These are phyloP conservation scores for Xylariomycetidae sp. DNA, from an alignment of 2,329 filamentous ascomycete genomes.

Conservation along the genomic window DNA sequence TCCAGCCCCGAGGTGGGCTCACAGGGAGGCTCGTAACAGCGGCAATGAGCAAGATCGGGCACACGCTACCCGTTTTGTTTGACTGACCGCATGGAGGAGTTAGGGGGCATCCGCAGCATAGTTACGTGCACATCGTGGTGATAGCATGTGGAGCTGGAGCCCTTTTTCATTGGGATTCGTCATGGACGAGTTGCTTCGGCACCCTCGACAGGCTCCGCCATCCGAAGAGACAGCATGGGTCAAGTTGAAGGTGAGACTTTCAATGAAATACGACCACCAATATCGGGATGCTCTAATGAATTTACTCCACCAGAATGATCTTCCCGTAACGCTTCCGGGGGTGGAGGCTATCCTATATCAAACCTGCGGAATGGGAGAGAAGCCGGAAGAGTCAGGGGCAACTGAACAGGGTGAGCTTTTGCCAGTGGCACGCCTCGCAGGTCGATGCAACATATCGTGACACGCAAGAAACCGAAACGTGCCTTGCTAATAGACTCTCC, in stretches of 20 bases:
- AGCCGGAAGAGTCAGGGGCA: slow-evolving; percentile 3
- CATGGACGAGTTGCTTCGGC: slow-evolving; percentile 30
- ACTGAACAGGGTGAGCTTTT: not conserved
- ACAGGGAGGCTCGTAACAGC: slow-evolving; percentile 40
- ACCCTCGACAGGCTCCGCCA: slow-evolving; percentile 4
- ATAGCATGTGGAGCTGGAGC: slow-evolving; percentile 54
- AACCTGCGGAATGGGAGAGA: slow-evolving; percentile 12
- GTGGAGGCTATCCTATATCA: slow-evolving; percentile 19
- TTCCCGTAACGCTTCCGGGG: slow-evolving; percentile 9
- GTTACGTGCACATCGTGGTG: slow-evolving; percentile 40
- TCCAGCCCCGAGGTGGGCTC: slow-evolving; percentile 44
- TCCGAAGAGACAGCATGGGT: slow-evolving; percentile 1
- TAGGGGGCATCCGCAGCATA: slow-evolving; percentile 28
- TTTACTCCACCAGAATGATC: slow-evolving; percentile 15
- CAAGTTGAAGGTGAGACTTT: slow-evolving; percentile 22
- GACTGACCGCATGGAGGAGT: slow-evolving; percentile 58
- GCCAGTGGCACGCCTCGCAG: slow-evolving; percentile 5
- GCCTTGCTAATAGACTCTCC: too few relatives aligned
- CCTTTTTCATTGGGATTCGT: slow-evolving; percentile 47
- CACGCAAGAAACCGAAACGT: too few relatives aligned
- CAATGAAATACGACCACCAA: slow-evolving; percentile 21
- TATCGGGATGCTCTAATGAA: slow-evolving; percentile 21
- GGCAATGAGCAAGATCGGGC: slow-evolving; percentile 31
- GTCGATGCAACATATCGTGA: too few relatives aligned
- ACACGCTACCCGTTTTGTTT: slow-evolving; percentile 40